phyloP scores from a whole-genome alignment of 1,139 yeast genomes.

The Eremothecium cymbalariae region DNA sequence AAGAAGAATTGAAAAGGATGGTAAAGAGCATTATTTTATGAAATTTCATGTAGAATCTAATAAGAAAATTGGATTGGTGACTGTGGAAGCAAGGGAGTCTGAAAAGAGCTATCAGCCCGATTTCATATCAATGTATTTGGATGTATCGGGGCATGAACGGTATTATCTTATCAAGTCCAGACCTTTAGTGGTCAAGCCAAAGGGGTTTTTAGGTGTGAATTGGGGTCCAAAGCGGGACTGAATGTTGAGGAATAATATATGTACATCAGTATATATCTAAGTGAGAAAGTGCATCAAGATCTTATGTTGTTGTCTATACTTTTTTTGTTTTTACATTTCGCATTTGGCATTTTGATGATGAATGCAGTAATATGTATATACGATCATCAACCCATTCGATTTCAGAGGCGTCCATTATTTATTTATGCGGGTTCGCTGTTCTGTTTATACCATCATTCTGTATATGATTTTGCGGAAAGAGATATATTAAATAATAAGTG shows the following conservation, averaged over 20 bases:
- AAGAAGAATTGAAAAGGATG: constrained; percentile 55
- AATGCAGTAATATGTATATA: constrained; percentile 1
- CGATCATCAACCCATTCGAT: background rate
- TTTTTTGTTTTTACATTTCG: background rate
- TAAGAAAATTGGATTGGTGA: constrained; percentile 54
- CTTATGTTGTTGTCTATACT: no score
- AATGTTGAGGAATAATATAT: constrained; percentile 8
- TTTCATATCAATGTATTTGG: constrained; percentile 66
- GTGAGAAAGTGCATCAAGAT: no score
- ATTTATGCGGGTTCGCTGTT: background rate
- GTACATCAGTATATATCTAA: no score
- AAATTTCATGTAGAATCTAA: constrained; percentile 77
- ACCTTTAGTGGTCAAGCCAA: constrained; percentile 27
- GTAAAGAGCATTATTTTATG: constrained; percentile 75
- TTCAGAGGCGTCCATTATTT: background rate
- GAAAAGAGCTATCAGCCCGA: constrained; percentile 64
- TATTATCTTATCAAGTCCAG: constrained; percentile 62
- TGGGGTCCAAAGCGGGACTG: constrained; percentile 73
- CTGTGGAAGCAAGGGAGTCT: constrained; percentile 60
- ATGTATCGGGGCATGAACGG: constrained; percentile 62
- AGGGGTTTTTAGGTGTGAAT: constrained; percentile 69
- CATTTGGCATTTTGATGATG: no score
- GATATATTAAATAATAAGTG: no score
- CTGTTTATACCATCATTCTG: background rate
- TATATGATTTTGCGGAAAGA: background rate